Evolutionary conservation across 352 stramenopile species (phyloP).

Genomic region (Phytopythium delawarense): DNA sequence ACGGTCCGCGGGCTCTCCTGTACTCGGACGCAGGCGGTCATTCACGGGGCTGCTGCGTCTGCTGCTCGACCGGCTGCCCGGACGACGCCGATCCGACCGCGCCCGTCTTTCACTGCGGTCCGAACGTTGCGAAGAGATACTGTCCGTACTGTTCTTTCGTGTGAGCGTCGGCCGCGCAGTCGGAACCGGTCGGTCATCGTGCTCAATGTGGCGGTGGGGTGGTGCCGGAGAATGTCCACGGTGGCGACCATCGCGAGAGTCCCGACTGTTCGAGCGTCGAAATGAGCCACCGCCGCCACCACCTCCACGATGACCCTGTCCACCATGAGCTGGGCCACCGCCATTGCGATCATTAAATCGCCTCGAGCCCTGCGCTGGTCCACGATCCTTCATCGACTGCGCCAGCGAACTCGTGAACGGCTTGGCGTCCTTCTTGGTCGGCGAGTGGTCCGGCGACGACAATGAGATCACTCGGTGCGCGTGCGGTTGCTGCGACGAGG

Average conservation of each 20-base stretch:
- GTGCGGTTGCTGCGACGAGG: not conserved
- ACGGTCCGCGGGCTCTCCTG: not conserved
- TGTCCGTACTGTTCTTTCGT: conserved; percentile 56
- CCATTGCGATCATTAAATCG: conserved; percentile 8
- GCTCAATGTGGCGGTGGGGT: conserved; percentile 19
- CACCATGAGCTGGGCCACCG: not conserved
- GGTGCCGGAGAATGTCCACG: conserved; percentile 4
- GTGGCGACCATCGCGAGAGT: conserved; percentile 8
- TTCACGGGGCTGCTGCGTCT: conserved; percentile 9
- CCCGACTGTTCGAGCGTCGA: conserved; percentile 6
- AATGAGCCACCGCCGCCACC: not conserved
- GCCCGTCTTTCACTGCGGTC: conserved; percentile 32
- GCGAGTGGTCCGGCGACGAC: conserved; percentile 18
- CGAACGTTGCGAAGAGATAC: conserved; percentile 44
- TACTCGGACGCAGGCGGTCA: not conserved
- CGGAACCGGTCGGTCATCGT: conserved; percentile 13
- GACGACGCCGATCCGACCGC: conserved; percentile 22
- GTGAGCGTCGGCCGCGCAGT: conserved; percentile 22
- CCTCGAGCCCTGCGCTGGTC: conserved; percentile 7
- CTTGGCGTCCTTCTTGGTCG: conserved; percentile 17
- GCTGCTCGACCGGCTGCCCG: conserved; percentile 2
- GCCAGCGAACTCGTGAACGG: conserved; percentile 35
- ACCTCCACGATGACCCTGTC: not conserved
- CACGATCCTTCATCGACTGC: conserved; percentile 20
- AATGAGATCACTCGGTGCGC: conserved; percentile 26